Base-by-base conservation (phyloP, 768 basidiomycete genomes). In the Fibroporia radiculosa region DNA sequence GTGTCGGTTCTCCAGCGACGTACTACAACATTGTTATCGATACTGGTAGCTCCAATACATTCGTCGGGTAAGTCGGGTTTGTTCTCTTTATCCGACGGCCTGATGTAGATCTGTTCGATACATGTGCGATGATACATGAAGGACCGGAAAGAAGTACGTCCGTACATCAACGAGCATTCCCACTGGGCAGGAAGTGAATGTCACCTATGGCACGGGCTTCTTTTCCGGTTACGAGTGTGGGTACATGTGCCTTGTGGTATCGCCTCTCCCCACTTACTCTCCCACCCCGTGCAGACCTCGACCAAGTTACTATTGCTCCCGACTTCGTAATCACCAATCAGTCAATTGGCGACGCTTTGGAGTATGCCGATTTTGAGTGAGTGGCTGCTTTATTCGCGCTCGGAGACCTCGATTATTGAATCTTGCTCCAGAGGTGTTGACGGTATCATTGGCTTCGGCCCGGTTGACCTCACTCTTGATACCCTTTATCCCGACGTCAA, bases 391-490 rank as follows among this genome's bases (percentile, higher is more conserved):
- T n/a, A 10, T n/a, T 31, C n/a, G n/a, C 29, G n/a, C n/a, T 31
- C 29, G n/a, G 10, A 31, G 10, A 10, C 29, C 10, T n/a, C 29
- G 10, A 31, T 31, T n/a, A 10, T 31, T 31, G 29, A 10, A 31
- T 31, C n/a, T n/a, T n/a, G n/a, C n/a, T n/a, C 7, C 53, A 45
- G 54, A 22, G 72, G 53, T 34, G 66, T 74, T 14, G 76, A 79
- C 48, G 77, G 78, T 6, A 74, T 77, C 48, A 57, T 79, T 27
- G 75, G 75, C 11, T 66, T 76, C 23, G 77, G 77, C 13, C 75
- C 76, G 16, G 68, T 67, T 2, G 70, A 75, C 56, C 65, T 77
- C 26, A 76, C 72, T 13, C 25, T 52, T 40, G 62, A 62, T 53
- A 75, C 72, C n/a, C 70, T 76, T 27, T 6, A 7, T 7, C 6